Evolutionary conservation across 129 eudicot species (phyloP), one percentile per base, ranked within the genome.

Genomic region (Solidago caesia): DNA sequence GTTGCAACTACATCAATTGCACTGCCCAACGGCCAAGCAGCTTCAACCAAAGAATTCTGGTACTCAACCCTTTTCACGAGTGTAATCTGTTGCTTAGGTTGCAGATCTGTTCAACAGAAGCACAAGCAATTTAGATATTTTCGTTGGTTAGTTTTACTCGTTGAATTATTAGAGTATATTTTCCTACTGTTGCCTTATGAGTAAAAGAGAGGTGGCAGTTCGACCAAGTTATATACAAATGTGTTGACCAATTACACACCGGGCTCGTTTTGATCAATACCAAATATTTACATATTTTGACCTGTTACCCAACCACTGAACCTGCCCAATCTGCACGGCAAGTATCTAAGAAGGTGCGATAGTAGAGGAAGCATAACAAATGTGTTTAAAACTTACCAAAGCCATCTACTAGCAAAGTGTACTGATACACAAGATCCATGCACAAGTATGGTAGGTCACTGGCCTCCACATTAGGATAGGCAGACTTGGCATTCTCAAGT

Each of bases 21-120:
- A 83, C 98, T 93, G 76, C 98, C 98, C n/a, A 93, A 73, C 4
- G 98, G 98, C 98, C 98, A 93, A 33, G 98, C 98, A n/a, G 98
- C 98, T 85, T 93, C 98, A 66, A 93, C 98, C 51, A 86, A 83
- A 61, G 92, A 86, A 76, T 86, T 86, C 64, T 85, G 89, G 75
- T 93, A 93, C 74, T 87, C 71, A 1, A 93, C 96, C 70, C 85
- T 73, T 71, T 93, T 93, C 85, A 66, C 71, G 0, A 66, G 52
- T 15, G 71, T 66, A 66, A 66, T 66, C 33, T 66, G 39, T 66
- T 66, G 71, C 52, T 8, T n/a, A 5, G 71, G 55, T 69, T 87
- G 85, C 72, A 93, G 80, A 51, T 85, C 98, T 93, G 91, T 76
- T 43, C 62, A 79, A 75, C 16, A 66, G 75, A 57, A 56, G 68